Conservation (phyloP, 331 rosid species). For the Rhamnella rubrinervis region DNA sequence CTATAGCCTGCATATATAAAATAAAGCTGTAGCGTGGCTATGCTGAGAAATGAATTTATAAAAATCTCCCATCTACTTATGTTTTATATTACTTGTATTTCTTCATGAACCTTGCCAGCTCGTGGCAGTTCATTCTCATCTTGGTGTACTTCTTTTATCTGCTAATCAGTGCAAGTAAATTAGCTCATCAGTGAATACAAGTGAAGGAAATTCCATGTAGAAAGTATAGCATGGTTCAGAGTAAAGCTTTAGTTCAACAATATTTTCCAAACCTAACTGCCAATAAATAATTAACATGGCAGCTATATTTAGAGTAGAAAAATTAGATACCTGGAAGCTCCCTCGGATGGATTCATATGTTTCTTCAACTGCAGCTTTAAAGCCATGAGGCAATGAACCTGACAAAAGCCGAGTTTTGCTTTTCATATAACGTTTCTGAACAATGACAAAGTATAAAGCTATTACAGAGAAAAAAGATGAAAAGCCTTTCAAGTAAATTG, state of each 20-base stretch:
- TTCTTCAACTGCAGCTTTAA: constrained; percentile 37
- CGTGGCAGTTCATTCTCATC: constrained; percentile 45
- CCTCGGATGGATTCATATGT: constrained; percentile 49
- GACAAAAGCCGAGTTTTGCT: constrained; percentile 29
- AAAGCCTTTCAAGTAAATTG: background rate
- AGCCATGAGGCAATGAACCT: constrained; percentile 39
- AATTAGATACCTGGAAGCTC: constrained; percentile 54
- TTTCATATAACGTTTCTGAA: constrained; percentile 15
- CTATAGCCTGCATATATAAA: constrained; percentile 50
- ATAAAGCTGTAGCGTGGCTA: constrained; percentile 6
- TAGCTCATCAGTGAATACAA: constrained; percentile 27
- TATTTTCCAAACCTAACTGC: background rate
- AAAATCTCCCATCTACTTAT: background rate
- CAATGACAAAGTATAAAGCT: background rate
- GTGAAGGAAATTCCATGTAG: background rate
- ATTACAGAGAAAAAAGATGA: background rate
- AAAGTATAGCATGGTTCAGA: background rate
- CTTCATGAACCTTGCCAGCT: constrained; percentile 35
- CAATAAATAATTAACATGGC: background rate
- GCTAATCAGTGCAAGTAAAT: constrained; percentile 24
- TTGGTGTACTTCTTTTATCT: constrained; percentile 62
- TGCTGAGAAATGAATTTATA: background rate
- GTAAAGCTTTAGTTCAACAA: background rate
- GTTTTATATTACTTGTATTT: constrained; percentile 55
- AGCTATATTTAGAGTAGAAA: constrained; percentile 4